Evolutionary conservation across 768 basidiomycete species (phyloP).

Genomic region (Lactifluus echinatus): DNA sequence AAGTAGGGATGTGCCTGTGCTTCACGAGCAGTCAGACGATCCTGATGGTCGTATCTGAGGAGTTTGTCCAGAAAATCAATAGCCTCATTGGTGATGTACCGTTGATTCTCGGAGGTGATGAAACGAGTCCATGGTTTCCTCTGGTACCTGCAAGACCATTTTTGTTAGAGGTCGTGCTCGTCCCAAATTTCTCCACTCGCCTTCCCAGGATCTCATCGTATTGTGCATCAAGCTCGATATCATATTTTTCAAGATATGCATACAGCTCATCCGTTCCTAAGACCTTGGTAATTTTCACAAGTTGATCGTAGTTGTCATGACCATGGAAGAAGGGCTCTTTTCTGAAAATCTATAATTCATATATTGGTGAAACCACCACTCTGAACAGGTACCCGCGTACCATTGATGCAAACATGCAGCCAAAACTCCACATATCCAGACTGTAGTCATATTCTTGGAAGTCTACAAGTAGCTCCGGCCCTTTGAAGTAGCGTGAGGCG

Average conservation of each 20-base stretch:
- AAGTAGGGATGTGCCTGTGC: conserved; percentile 93
- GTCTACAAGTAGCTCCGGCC: conserved; percentile 91
- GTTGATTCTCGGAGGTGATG: conserved; percentile 91
- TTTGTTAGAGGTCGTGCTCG: conserved; percentile 6
- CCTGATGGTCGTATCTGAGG: conserved; percentile 94
- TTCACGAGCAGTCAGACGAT: conserved; percentile 89
- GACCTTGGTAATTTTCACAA: conserved; percentile 97
- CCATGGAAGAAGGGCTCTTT: conserved; percentile 99
- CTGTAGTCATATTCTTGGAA: conserved; percentile 99
- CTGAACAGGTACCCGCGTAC: conserved; percentile 33
- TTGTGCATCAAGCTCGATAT: conserved; percentile 90
- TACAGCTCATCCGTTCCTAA: conserved; percentile 94
- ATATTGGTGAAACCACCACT: background rate
- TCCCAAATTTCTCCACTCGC: conserved; percentile 29
- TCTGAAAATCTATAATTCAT: conserved; percentile 73
- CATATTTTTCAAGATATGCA: conserved; percentile 89
- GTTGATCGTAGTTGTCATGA: conserved; percentile 96
- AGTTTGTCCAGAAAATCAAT: conserved; percentile 95
- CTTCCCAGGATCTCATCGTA: conserved; percentile 92
- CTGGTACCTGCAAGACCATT: conserved; percentile 51
- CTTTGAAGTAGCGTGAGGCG: conserved; percentile 96
- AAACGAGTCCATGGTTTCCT: conserved; percentile 94
- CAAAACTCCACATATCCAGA: conserved; percentile 97
- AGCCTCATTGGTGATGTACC: conserved; percentile 94
- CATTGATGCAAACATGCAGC: conserved; percentile 99